These are phyloP conservation scores for Geosiphon pyriformis DNA, from an alignment of 192 early-diverging fungal genomes.

Conservation along the genomic window DNA sequence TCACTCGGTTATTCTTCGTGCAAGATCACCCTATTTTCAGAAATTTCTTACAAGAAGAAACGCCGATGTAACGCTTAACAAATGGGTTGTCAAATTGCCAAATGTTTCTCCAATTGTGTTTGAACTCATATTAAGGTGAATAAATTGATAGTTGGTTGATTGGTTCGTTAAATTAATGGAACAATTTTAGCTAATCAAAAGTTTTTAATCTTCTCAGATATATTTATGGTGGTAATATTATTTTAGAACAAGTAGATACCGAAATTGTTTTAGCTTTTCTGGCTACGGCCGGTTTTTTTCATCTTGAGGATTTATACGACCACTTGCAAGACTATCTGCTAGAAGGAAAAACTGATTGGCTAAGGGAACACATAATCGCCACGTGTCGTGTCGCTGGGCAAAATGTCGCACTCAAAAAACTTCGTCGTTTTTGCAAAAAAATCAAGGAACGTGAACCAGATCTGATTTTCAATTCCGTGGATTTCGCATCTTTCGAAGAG, in stretches of 20 bases:
- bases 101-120: not conserved
- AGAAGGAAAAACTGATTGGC: not conserved
- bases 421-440: not conserved
- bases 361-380: not conserved
- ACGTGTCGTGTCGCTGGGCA: not conserved
- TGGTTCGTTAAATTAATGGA: too few species aligned
- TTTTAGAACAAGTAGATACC: not conserved
- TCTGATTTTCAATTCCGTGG: not conserved
- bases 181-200: too few species aligned
- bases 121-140: not conserved
- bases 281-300: not conserved
- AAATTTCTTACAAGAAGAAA: not conserved
- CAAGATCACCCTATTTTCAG: not conserved
- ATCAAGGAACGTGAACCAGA: not conserved
- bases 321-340: not conserved
- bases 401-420: not conserved
- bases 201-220: too few species aligned
- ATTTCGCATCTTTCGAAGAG: not conserved
- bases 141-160: too few species aligned
- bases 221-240: not conserved
- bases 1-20: slow-evolving; percentile 1
- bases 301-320: not conserved
- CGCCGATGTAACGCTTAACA: not conserved
- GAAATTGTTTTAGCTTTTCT: not conserved
- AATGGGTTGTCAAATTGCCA: not conserved